Evolutionary conservation across 345 rosid genomes (phyloP).

Genomic region (Pugionium cornutum): DNA sequence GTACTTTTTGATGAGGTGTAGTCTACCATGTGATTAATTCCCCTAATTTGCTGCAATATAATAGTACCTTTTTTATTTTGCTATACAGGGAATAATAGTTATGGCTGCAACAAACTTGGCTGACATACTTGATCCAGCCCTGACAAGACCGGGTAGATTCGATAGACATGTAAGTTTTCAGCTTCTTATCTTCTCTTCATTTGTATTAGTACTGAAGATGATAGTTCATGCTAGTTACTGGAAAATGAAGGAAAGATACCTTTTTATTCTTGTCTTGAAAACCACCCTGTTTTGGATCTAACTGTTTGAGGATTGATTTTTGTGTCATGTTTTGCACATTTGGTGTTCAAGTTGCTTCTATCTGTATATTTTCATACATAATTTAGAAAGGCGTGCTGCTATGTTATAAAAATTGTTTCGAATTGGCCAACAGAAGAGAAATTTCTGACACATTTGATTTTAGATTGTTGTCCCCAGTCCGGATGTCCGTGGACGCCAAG

Average conservation of each 20-base stretch:
- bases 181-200: slow-evolving; percentile 30
- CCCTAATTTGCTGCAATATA: background rate
- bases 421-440: slow-evolving; percentile 12
- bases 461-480: slow-evolving; percentile 97
- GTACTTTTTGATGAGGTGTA: slow-evolving; percentile 39
- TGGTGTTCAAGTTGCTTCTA: background rate
- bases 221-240: background rate
- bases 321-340: background rate
- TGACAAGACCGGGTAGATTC: slow-evolving; percentile 99
- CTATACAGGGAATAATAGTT: slow-evolving; percentile 81
- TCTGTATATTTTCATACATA: slow-evolving; percentile 3
- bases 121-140: slow-evolving; percentile 98
- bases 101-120: slow-evolving; percentile 99
- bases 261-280: background rate
- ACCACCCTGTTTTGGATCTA: slow-evolving; percentile 9
- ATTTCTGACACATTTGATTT: slow-evolving; percentile 39
- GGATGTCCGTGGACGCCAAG: slow-evolving; percentile 91
- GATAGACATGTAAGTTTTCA: slow-evolving; percentile 87
- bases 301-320: background rate
- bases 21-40: slow-evolving; percentile 15
- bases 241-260: background rate
- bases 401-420: background rate
- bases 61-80: slow-evolving; percentile 21
- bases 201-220: slow-evolving; percentile 2
- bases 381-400: slow-evolving; percentile 3